Evolutionary conservation across 306 rosid genomes (phyloP), one percentile per base, ranked within the genome.

Genomic region (Cucurbita argyrosperma): DNA sequence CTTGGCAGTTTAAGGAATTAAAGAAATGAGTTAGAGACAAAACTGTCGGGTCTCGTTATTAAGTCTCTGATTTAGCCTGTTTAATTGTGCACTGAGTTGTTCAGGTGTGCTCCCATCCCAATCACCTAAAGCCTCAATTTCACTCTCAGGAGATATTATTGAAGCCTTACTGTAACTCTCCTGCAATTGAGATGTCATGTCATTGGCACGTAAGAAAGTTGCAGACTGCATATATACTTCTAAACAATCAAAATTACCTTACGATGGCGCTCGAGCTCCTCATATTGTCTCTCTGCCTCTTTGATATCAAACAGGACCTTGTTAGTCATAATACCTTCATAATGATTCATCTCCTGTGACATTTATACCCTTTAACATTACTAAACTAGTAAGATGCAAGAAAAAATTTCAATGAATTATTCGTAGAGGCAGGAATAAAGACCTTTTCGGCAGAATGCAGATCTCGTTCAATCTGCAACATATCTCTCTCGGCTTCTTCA

Each of bases 101-200:
- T 86, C 96, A 7, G 96, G 93, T 42, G 88, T 88, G 82, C 84
- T 77, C 80, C 87, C 89, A 69, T 83, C 85, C 66, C 85, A 85
- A 61, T 83, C 90, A 74, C 90, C 91, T 49, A 86, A 77, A 21
- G 87, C 84, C 67, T 84, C 80, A 76, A 90, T 82, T 72, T 92
- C 96, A 61, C 75, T 68, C 87, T 83, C 87, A 26, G 87, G 79
- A 82, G 96, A 92, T 74, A 90, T 82, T 78, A 87, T 79, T 26
- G 96, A 86, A 82, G 98, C 96, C 80, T 92, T 92, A 74, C 69
- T 79, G 70, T 67, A 69, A 56, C 73, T 78, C 18, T 82, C 93
- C 98, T 92, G 90, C 87, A 86, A 77, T 80, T 78, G 80, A 63
- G 74, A 75, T 18, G 56, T 35, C 62, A 76, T 77, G 71, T 77